Conservation (phyloP, 305 asterid genomes). For the Petunia hybrid region DNA sequence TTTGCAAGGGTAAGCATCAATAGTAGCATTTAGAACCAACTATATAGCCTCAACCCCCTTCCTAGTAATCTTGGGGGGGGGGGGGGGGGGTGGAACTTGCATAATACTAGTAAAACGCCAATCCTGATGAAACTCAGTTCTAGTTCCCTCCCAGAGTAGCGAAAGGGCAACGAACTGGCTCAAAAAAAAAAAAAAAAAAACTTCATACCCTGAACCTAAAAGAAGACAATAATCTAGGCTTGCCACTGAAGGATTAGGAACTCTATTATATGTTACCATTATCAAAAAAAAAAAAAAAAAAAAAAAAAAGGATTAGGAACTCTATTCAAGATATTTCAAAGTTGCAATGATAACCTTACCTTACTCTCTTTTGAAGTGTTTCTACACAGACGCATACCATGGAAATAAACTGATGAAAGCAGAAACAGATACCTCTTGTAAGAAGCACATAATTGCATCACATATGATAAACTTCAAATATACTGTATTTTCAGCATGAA, state of each 20-base stretch:
- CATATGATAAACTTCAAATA: neutral
- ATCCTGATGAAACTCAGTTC: neutral
- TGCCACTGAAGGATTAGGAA: neutral
- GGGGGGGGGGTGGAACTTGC: too few relatives aligned
- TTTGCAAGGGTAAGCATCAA: too few relatives aligned
- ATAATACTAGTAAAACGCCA: neutral
- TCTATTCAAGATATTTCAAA: neutral
- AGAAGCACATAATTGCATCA: slow-evolving; percentile 2
- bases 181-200: neutral
- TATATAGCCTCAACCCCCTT: neutral
- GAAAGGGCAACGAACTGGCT: neutral
- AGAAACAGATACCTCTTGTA: neutral
- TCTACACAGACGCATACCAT: neutral
- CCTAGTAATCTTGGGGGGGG: neutral
- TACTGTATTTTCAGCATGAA: neutral
- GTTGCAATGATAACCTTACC: neutral
- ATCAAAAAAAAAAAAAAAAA: too few relatives aligned
- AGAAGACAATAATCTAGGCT: neutral
- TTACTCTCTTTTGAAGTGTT: too few relatives aligned
- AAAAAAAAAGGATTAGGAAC: neutral
- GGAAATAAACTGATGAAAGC: slow-evolving; percentile 1
- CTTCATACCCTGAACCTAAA: neutral
- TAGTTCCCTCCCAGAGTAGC: neutral
- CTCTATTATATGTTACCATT: too few relatives aligned
- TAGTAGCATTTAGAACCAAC: too few relatives aligned